Base-by-base conservation (phyloP, 164 flowering plant species). In the Litsea cubeba region DNA sequence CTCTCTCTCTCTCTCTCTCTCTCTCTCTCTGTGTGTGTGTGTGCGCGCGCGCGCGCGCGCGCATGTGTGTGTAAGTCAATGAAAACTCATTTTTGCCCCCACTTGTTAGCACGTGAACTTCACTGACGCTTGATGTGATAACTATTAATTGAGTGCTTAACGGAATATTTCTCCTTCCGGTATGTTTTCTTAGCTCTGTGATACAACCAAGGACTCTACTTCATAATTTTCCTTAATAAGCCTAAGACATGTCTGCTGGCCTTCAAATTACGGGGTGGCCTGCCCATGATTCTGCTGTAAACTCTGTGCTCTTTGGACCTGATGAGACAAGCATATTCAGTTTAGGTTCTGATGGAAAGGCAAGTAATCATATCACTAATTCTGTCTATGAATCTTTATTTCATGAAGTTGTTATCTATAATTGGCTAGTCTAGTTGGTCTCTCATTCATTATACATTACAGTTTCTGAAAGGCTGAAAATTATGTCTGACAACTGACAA, bases 191-290 rank as follows among this genome's bases (percentile, higher is more conserved):
- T 40, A 40, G 8, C 46, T 40, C 46, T 40, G 46, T 40, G 46
- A 40, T 5, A 40, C 46, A 20, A 20, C 17, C 60, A 54, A 15
- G 3, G 2, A 3, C 5, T 3, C 20, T 54, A 54, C 60, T 40
- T 40, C 54, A 4, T 46, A 35, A 68, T 20, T 70, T 50, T 72
- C 88, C 92, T 91, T 90, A 82, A 90, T 85, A 46, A 63, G 75
- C 22, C 14, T 49, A 76, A 95, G 98, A 95, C 82, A 95, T 95
- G 97, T 82, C 95, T 76, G 94, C 98, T 76, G 91, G 94, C 69
- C 87, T 92, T 50, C 98, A 91, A 89, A 93, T 95, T 63, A 92
- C 98, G 57, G 98, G 98, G 18, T 95, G 97, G 98, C 98, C 97
- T 66, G 98, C 97, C 69, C 98, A 95, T 82, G 98, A 95, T 85